Evolutionary conservation across 2,329 filamentous ascomycete genomes (phyloP).

Genomic region (Tolypocladium pustulatum): DNA sequence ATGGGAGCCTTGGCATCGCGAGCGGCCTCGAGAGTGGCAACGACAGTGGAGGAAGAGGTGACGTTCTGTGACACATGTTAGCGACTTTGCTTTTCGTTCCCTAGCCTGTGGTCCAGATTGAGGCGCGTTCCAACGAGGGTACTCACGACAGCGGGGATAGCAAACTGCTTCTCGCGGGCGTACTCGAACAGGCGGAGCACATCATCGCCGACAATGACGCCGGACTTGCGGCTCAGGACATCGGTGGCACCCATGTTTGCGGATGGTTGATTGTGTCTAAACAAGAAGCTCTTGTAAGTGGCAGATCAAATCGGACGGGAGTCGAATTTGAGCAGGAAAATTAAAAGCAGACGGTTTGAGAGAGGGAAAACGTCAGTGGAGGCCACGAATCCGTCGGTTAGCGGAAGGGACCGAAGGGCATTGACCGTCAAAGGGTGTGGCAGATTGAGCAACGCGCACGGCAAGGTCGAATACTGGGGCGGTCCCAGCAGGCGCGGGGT

Average conservation of each 20-base stretch:
- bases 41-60: constrained; percentile 71
- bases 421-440: background rate
- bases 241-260: constrained; percentile 27
- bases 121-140: background rate
- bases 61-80: constrained; percentile 48
- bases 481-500: background rate
- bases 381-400: background rate
- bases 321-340: background rate
- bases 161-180: constrained; percentile 77
- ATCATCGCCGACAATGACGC: constrained; percentile 44
- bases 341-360: constrained; percentile 2
- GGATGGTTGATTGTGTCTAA: constrained; percentile 8
- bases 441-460: background rate
- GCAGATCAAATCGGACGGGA: background rate
- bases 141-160: constrained; percentile 66
- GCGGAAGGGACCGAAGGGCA: background rate
- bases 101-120: background rate
- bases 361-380: background rate
- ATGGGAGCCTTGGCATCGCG: constrained; percentile 84
- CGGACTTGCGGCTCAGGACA: constrained; percentile 40
- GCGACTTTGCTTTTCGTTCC: background rate
- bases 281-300: constrained; percentile 2
- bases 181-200: constrained; percentile 70
- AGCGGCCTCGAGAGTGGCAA: constrained; percentile 87
- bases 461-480: background rate